Conservation (phyloP, 228 moss, liverwort and hornwort genomes). For the Sphagnum magellanicum region DNA sequence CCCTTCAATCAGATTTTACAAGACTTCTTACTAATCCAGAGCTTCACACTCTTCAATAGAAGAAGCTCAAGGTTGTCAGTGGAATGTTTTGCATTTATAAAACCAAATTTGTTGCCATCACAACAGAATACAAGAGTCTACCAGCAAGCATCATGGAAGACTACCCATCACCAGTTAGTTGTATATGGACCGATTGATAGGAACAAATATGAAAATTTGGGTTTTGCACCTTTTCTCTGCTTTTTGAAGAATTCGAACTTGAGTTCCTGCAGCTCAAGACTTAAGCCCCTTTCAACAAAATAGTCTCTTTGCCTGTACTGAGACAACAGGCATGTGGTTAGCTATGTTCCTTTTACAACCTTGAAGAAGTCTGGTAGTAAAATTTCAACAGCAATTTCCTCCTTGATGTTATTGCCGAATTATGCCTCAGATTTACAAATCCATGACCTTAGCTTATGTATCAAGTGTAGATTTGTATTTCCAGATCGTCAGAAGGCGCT, state of each 20-base stretch:
- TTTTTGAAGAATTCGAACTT: conserved; percentile 39
- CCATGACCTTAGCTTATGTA: background rate
- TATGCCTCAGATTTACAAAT: background rate
- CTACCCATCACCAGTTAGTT: background rate
- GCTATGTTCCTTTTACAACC: background rate
- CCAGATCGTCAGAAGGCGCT: background rate
- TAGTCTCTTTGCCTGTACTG: conserved; percentile 24
- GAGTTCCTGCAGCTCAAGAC: conserved; percentile 31
- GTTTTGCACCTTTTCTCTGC: conserved; percentile 28
- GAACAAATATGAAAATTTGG: background rate
- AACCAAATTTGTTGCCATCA: background rate
- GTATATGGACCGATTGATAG: background rate
- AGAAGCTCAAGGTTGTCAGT: background rate
- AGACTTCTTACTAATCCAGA: no score
- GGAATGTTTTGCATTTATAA: background rate
- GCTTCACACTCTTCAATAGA: background rate
- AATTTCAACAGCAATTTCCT: background rate
- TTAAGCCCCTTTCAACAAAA: conserved; percentile 41
- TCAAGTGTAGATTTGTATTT: background rate
- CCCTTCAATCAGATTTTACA: no score
- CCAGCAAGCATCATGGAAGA: background rate
- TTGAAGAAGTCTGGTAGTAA: background rate
- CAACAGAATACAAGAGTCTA: background rate
- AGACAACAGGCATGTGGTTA: background rate
- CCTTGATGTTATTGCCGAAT: background rate